Base-by-base conservation (phyloP, 1,284 basidiomycete genomes). In the Apiotrichum sp. region DNA sequence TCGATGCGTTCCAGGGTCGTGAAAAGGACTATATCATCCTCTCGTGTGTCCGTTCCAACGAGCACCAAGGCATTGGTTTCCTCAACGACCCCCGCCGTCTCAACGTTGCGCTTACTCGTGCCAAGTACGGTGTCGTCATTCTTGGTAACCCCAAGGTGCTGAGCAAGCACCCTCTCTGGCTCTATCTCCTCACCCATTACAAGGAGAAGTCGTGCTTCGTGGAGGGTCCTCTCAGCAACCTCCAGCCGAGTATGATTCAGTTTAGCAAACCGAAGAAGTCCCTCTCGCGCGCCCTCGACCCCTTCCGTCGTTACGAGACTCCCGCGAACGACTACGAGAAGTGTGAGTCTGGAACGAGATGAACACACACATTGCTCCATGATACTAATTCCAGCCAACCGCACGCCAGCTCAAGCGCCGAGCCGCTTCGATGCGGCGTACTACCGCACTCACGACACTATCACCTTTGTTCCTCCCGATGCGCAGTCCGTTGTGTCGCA, bases 21-120 rank as follows among this genome's bases (percentile, higher is more conserved):
- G 96, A 99, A 79, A 98, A 98, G 82, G 96, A 99, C 75, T 98
- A 98, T 70, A 98, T 99, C 75, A 98, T 99, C 67, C 82, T 99
- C 52, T 93, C 88, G 72, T 98, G 96, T 73, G 96, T 99, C n/a
- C 81, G 96, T 69, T 96, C 92, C 78, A 99, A 98, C 75, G 96
- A 98, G 73, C 95, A 98, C 71, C 96, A 98, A 74, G 96, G 96
- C 34, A 99, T 99, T 62, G 96, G 96, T 56, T 99, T 99, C 83
- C 82, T 99, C 79, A 97, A 95, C 70, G 96, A 99, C 74, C 96
- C 96, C 3, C 81, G 96, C 61, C 86, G 96, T 64, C 78, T 99
- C 69, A 98, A 99, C 67, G 96, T 99, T 44, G 96, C 96, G 34
- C 82, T 98, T 42, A 98, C 96, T 0, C 84, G 96, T 65, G 96